Conservation (phyloP, 1,139 yeast genomes). For the Scheffersomyces cryptocercus region DNA sequence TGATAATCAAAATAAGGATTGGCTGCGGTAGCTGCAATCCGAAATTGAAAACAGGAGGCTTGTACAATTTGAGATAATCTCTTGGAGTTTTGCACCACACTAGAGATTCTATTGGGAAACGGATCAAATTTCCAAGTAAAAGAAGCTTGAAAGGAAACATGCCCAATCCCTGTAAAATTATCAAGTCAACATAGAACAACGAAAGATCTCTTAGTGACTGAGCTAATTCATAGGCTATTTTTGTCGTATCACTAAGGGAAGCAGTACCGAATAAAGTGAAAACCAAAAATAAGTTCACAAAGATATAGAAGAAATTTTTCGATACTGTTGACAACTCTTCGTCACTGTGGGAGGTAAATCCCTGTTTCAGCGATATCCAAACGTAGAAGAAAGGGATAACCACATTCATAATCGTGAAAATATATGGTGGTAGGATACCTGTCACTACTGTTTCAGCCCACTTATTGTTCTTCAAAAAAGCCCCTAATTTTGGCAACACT, state of each 20-base stretch:
- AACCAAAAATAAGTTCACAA: conserved; percentile 74
- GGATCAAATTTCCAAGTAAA: conserved; percentile 45
- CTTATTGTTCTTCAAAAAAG: conserved; percentile 55
- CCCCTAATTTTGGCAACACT: conserved; percentile 74
- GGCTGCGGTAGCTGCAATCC: conserved; percentile 85
- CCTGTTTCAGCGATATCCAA: conserved; percentile 67
- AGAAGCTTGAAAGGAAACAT: conserved; percentile 73
- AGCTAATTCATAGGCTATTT: conserved; percentile 72
- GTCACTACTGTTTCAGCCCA: conserved; percentile 67
- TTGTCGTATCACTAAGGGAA: conserved; percentile 72
- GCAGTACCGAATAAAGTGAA: conserved; percentile 83
- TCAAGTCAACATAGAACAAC: conserved; percentile 71
- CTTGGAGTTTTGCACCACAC: conserved; percentile 53
- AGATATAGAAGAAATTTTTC: conserved; percentile 75
- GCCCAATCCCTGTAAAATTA: conserved; percentile 73
- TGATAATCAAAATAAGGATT: conserved; percentile 69
- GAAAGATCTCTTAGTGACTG: conserved; percentile 68
- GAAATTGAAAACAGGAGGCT: conserved; percentile 78
- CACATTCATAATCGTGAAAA: conserved; percentile 68
- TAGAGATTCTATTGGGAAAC: conserved; percentile 16
- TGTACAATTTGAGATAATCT: conserved; percentile 66
- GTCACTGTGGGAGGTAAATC: conserved; percentile 73
- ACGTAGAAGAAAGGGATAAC: conserved; percentile 70
- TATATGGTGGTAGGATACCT: conserved; percentile 75
- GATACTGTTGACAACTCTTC: conserved; percentile 74